Percentiles rank a stretch among this genome's conserved stretches.
Conservation (phyloP, 176 grass and related monocot genomes). For the Oryza meyeriana region DNA sequence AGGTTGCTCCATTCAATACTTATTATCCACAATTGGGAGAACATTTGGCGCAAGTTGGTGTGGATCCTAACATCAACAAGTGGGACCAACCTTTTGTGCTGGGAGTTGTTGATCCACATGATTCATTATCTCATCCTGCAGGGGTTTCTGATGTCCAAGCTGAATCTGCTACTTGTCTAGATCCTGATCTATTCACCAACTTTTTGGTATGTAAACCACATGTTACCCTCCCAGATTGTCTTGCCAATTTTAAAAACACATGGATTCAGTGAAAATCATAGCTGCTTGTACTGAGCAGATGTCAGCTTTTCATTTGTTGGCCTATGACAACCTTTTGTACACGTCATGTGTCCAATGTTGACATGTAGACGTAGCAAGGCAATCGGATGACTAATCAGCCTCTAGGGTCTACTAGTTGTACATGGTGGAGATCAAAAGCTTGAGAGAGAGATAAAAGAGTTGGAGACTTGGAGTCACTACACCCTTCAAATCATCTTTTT, state of each 20-base stretch:
- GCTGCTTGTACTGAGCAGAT: not conserved
- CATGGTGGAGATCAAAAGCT: not conserved
- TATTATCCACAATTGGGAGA: slow-evolving; percentile 86
- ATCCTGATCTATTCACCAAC: slow-evolving; percentile 87
- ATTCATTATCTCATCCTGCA: slow-evolving; percentile 89
- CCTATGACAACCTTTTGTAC: not conserved
- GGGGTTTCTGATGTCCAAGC: slow-evolving; percentile 91
- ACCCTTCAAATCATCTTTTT: not conserved
- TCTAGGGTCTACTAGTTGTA: not conserved
- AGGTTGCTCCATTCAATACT: slow-evolving; percentile 99
- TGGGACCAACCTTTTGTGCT: slow-evolving; percentile 94
- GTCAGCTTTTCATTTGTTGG: not conserved
- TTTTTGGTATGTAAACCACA: slow-evolving; percentile 70
- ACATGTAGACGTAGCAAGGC: not conserved
- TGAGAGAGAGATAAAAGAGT: not conserved
- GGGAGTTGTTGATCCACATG: slow-evolving; percentile 91
- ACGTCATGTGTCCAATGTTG: not conserved
- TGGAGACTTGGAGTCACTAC: not conserved
- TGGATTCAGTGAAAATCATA: not conserved
- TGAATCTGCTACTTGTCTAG: slow-evolving; percentile 73
- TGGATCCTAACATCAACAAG: slow-evolving; percentile 75
- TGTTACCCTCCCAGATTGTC: slow-evolving; percentile 24
- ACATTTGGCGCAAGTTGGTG: slow-evolving; percentile 77
- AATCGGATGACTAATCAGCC: not conserved
- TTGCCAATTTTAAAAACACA: not conserved